Evolutionary conservation across 75 land plant species (phyloP).

Genomic region (Larix kaempferi): DNA sequence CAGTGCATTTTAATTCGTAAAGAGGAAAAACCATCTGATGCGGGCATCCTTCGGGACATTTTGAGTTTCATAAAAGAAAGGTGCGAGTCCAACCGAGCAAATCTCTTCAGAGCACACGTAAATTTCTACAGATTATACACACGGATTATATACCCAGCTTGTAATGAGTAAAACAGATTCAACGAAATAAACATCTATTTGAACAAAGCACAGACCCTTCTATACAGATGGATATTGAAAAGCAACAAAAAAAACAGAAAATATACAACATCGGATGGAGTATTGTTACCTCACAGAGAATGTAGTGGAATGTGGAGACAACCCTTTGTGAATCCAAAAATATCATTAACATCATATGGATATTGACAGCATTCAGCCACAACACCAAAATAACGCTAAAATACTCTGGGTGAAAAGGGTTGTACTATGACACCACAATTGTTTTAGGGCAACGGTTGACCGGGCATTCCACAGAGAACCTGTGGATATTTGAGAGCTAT

Average conservation of each 20-base stretch:
- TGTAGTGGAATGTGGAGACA: constrained; percentile 9
- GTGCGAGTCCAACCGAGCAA: background rate
- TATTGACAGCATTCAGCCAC: background rate
- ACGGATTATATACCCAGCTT: background rate
- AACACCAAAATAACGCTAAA: background rate
- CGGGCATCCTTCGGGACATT: too few relatives aligned
- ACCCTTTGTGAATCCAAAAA: background rate
- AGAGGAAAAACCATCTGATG: too few relatives aligned
- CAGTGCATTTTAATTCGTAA: too few relatives aligned
- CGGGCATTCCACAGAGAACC: constrained; percentile 1
- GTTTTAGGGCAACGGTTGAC: background rate
- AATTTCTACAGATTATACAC: background rate
- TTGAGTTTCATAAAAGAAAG: too few relatives aligned
- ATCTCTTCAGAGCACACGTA: background rate
- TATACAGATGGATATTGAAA: background rate
- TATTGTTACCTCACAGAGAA: background rate
- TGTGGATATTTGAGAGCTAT: background rate
- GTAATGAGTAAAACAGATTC: background rate
- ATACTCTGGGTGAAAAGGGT: background rate
- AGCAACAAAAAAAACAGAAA: background rate
- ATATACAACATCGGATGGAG: background rate
- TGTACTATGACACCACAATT: background rate
- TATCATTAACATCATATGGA: background rate
- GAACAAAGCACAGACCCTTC: background rate
- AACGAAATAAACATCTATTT: background rate